These are phyloP conservation scores for Penicillium angulare DNA, from an alignment of 495 filamentous ascomycete species.

Conservation along the genomic window DNA sequence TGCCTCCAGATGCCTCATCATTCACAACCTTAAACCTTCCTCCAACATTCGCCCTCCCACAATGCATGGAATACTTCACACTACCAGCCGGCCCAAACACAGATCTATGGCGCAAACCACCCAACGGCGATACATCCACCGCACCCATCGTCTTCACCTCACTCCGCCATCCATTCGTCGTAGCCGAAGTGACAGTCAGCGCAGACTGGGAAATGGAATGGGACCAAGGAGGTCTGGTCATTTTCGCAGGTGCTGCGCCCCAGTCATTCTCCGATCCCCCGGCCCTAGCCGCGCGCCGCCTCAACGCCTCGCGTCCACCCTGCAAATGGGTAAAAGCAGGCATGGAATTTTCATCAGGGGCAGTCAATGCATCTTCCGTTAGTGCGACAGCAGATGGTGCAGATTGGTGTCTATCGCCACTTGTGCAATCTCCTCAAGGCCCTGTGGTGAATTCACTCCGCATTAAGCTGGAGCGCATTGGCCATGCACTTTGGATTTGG, in stretches of 20 bases:
- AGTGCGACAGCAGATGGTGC: slow-evolving; percentile 56
- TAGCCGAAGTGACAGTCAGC: slow-evolving; percentile 58
- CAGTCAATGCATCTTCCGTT: slow-evolving; percentile 53
- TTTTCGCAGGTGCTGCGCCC: slow-evolving; percentile 71
- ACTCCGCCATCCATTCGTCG: slow-evolving; percentile 50
- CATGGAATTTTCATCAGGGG: slow-evolving; percentile 54
- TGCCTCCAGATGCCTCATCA: slow-evolving; percentile 52
- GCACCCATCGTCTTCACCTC: slow-evolving; percentile 58
- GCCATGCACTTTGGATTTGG: slow-evolving; percentile 57
- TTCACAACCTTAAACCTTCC: slow-evolving; percentile 54
- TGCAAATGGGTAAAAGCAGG: slow-evolving; percentile 62
- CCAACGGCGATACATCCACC: slow-evolving; percentile 53
- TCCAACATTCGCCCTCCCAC: slow-evolving; percentile 43
- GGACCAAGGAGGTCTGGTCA: slow-evolving; percentile 70
- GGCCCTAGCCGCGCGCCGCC: slow-evolving; percentile 12
- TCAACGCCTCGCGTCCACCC: slow-evolving; percentile 13
- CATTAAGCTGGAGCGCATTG: slow-evolving; percentile 59
- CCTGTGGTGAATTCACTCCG: slow-evolving; percentile 42
- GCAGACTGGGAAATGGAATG: slow-evolving; percentile 61
- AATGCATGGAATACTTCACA: slow-evolving; percentile 58
- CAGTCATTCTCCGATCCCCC: slow-evolving; percentile 29
- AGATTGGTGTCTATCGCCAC: slow-evolving; percentile 55
- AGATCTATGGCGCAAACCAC: slow-evolving; percentile 54
- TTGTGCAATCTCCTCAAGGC: slow-evolving; percentile 23
- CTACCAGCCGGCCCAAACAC: slow-evolving; percentile 57